Evolutionary conservation across 208 protist genomes (phyloP), one percentile per base, ranked within the genome.

Genomic region (Angomonas ambiguus): DNA sequence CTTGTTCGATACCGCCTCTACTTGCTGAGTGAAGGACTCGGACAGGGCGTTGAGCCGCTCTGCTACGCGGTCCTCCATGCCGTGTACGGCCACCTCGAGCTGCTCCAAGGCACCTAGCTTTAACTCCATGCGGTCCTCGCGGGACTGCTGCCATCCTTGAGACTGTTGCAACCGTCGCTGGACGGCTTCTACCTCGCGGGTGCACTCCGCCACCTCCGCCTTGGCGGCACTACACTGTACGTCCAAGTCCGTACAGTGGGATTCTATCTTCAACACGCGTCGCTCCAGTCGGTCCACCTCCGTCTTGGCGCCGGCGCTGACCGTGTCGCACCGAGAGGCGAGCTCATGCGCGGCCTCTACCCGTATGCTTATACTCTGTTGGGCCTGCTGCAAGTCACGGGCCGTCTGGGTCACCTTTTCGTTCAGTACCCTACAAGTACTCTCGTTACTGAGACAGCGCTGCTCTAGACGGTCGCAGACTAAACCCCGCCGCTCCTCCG

Each of bases 201-300:
- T 56, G 45, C 62, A 33, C 41, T 88, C 75, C 62, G 73, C 78
- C 25, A 72, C 64, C n/a, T 65, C 61, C 2, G 70, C 45, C 20
- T 67, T 71, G 2, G 74, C 22, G 0, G 24, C 59, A 8, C 49
- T 38, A 53, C 32, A 65, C 13, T 79, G 71, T 20, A 71, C 77
- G 18, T 58, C 25, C 53, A 77, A 53, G 24, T 65, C 69, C 3
- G 57, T 58, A 25, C 27, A 51, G 24, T 41, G 66, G 28, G 58
- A 42, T 55, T 88, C 82, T n/a, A 85, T 1, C 55, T 74, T 60
- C 35, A 68, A 27, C 0, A 94, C 38, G 31, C 84, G 83, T 48
- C 80, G 83, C 66, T 88, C 82, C 24, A 90, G 72, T 5, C 88
- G 77, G 28, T 84, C 74, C 60, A 88, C 77, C 61, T 88, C 88